phyloP scores from a whole-genome alignment of 2,329 filamentous ascomycete genomes.

The Claviceps capensis region DNA sequence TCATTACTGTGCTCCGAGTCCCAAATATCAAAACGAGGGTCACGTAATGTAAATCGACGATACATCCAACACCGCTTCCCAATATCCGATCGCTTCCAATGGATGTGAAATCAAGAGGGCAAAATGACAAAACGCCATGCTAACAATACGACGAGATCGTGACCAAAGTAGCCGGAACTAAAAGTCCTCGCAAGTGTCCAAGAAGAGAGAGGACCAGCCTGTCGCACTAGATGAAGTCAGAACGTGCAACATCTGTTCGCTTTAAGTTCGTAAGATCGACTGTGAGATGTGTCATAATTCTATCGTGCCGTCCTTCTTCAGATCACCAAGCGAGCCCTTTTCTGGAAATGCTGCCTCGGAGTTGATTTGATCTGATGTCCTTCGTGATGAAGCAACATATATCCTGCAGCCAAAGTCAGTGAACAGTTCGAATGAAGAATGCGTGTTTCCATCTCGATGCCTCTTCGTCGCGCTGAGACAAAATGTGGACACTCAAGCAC shows the following conservation, averaged over 20 bases:
- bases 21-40: neutral
- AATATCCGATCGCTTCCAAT: neutral
- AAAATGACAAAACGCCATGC: neutral
- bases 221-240: neutral
- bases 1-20: neutral
- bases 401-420: neutral
- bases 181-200: neutral
- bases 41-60: neutral
- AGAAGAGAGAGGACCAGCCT: neutral
- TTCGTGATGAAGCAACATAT: conserved; percentile 1
- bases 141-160: neutral
- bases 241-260: neutral
- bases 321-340: neutral
- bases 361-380: neutral
- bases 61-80: neutral
- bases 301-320: neutral
- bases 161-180: neutral
- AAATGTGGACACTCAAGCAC: too few species aligned
- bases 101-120: neutral
- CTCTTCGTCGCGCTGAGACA: too few species aligned
- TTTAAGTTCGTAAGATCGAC: neutral
- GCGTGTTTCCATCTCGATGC: neutral
- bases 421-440: neutral
- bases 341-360: neutral
- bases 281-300: neutral